Conservation (phyloP, 352 stramenopile species). For the Achlya hypogyna region DNA sequence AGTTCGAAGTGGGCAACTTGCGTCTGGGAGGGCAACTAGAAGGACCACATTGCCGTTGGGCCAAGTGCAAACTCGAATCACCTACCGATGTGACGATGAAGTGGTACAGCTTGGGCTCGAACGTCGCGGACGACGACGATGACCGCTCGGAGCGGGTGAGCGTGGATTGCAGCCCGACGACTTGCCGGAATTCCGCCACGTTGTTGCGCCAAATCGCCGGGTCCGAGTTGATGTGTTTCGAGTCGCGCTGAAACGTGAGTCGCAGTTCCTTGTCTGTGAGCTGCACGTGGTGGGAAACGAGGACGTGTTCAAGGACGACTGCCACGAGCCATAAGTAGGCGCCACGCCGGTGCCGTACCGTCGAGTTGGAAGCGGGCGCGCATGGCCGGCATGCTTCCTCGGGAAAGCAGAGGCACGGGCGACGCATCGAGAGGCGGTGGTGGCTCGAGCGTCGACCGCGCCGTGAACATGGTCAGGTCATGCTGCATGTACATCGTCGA, state of each 20-base stretch:
- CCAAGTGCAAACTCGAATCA: neutral
- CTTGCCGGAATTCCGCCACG: constrained; percentile 13
- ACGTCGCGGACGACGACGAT: neutral
- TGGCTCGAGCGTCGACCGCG: neutral
- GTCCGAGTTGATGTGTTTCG: constrained; percentile 18
- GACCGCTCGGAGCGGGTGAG: neutral
- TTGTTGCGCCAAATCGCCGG: constrained; percentile 7
- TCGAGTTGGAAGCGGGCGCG: constrained; percentile 17
- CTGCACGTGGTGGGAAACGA: constrained; percentile 10
- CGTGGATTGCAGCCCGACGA: constrained; percentile 17
- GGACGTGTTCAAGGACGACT: constrained; percentile 13
- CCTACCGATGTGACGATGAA: constrained; percentile 13
- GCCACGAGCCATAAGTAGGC: too few species aligned
- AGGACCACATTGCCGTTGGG: neutral
- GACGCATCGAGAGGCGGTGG: too few species aligned
- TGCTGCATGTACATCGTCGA: neutral
- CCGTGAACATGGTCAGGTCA: neutral
- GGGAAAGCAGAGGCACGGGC: neutral
- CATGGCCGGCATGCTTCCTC: neutral
- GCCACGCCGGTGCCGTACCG: neutral
- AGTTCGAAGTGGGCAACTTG: constrained; percentile 16
- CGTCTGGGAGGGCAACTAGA: constrained; percentile 16
- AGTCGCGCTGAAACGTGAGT: constrained; percentile 15
- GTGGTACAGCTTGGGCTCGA: constrained; percentile 15
- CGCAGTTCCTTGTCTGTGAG: constrained; percentile 20